Base-by-base conservation (phyloP, 495 filamentous ascomycete genomes). In the Tirmania nivea region DNA sequence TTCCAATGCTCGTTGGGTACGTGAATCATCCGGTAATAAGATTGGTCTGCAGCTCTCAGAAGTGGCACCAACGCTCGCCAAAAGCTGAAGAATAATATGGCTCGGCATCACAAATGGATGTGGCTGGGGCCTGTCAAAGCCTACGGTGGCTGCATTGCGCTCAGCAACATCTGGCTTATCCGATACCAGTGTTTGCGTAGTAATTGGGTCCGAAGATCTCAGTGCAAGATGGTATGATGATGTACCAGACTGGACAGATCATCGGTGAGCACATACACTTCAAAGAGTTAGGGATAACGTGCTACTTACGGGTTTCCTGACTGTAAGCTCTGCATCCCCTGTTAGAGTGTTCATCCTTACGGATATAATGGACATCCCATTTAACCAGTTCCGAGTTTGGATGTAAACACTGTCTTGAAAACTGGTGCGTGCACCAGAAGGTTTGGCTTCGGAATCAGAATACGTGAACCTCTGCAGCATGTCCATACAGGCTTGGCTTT, bases 381-480 rank as follows among this genome's bases (percentile, higher is more conserved):
- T 72, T 50, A 94, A 70, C 87, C 87, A 96, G 66, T 80, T 85
- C 64, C 78, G 82, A 25, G 71, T 61, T 17, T 83, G 78, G 48
- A 64, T 45, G 17, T 45, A 45, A 19, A 8, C 14, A 19, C 17
- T 19, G 39, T 19, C 17, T 45, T 45, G 1, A 45, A 45, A 14
- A 14, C 14, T 4, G 14, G 39, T 14, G 5, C 57, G 42, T 66
- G 70, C 0, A 69, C 69, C 42, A 73, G 64, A 25, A 6, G 14
- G 11, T 31, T 50, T n/a, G n/a, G 48, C 48, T 55, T 78, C 83
- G 52, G 84, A 73, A 65, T 94, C 86, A 0, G 85, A 86, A 65
- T 81, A 94, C 10, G 86, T 79, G 39, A 86, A 80, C 55, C 87
- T 74, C 60, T 94, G 87, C 83, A 99, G 89, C 71, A 96, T 81